A percentile compares a stretch with the other conserved stretches of the same genome.
Evolutionary conservation across 352 stramenopile genomes (phyloP).

Genomic region (Globisporangium canariense): DNA sequence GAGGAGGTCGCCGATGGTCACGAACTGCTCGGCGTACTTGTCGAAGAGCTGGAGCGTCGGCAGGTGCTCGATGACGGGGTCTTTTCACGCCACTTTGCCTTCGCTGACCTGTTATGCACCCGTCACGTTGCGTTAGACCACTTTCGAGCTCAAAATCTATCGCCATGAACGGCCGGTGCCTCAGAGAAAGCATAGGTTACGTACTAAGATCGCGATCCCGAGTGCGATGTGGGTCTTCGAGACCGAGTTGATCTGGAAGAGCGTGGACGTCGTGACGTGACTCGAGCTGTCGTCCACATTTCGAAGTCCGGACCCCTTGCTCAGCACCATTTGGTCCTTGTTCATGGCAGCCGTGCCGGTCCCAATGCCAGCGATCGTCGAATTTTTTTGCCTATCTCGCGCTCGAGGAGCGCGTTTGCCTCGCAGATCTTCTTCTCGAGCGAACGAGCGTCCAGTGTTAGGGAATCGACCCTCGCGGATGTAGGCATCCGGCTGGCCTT

Average conservation of each 20-base stretch:
- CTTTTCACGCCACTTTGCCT: conserved; percentile 41
- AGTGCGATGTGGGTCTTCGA: conserved; percentile 62
- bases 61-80: conserved; percentile 54
- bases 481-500: conserved; percentile 30
- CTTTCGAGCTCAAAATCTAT: neutral
- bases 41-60: conserved; percentile 37
- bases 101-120: conserved; percentile 35
- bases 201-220: conserved; percentile 15
- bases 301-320: conserved; percentile 37
- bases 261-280: conserved; percentile 33
- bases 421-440: conserved; percentile 34
- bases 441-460: neutral
- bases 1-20: conserved; percentile 42
- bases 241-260: conserved; percentile 71
- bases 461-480: conserved; percentile 15
- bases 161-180: neutral
- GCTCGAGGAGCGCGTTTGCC: conserved; percentile 35
- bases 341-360: conserved; percentile 46
- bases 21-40: conserved; percentile 29
- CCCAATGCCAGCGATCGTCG: conserved; percentile 35
- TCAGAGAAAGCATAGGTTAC: neutral
- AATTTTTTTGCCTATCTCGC: conserved; percentile 31
- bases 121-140: neutral
- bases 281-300: conserved; percentile 30
- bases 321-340: conserved; percentile 39